Base-by-base conservation (phyloP, 345 rosid genomes). In the Linum tenue region DNA sequence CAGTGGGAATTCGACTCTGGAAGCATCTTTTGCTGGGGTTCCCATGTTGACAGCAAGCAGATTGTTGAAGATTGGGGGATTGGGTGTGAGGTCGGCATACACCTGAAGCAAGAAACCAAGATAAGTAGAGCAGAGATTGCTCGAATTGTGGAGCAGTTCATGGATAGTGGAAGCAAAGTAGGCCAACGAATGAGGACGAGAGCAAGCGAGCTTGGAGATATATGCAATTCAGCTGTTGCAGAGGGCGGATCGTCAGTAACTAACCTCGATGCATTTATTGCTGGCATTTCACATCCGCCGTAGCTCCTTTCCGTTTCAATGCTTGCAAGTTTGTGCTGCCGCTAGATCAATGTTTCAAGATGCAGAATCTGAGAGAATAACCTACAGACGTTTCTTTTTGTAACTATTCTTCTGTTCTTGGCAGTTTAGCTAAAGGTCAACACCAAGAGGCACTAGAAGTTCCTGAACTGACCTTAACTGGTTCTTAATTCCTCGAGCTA, bases 41-140 rank as follows among this genome's bases (percentile, higher is more conserved):
- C 72, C 63, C 5, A 31, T 63, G 62, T 55, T 63, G 6, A 62
- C 5, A 14, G 43, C 36, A 63, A 62, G 53, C 2, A 6, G 41
- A 56, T 69, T 42, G 67, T 63, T 14, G 72, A 69, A 6, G 62
- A 69, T 37, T 62, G 67, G 67, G 37, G 44, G 48, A n/a, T 69
- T 56, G 72, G 72, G 39, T 69, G 62, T 40, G 16, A 62, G 0
- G 51, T 38, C 2, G 51, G 3, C 9, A 9, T 4, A 8, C 12
- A 44, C 37, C 5, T 48, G 44, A 14, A 5, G 50, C 12, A 57
- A 5, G 56, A 42, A 5, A 15, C n/a, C 10, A 0, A 53, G 62
- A n/a, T n/a, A 55, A 62, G 37, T 1, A 39, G 72, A 41, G 56
- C 62, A 7, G 67, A 63, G 7, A 62, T 69, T 37, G 39, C 67